Evolutionary conservation across 169 alveolate genomes (phyloP), one percentile per base, ranked within the genome.

Genomic region (Eimeria tenella): DNA sequence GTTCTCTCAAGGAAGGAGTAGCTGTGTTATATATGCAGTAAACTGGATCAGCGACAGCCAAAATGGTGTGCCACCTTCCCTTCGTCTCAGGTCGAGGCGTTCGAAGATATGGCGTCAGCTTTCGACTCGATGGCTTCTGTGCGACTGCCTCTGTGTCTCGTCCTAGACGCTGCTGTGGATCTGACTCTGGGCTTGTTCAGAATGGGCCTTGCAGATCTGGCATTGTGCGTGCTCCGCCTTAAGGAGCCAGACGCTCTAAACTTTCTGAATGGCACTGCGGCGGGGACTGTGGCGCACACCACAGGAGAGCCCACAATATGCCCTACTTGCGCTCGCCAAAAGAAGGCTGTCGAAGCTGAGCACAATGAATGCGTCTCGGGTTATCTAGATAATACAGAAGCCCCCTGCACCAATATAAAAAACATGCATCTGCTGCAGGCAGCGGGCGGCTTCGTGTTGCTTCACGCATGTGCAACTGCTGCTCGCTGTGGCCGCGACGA

Each of bases 381-480:
- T n/a, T 31, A 31, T n/a, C 56, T 50, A 10, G 84, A 74, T 13
- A 74, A 74, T 52, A 2, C 21, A 17, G 68, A 58, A 58, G 19
- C 3, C 68, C 19, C 21, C 68, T 25, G 25, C 63, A 23, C 60
- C 63, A 74, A 7, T 10, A 13, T 74, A 25, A 53, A 74, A 9
- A 74, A 42, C 52, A 31, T 81, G 52, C 89, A 81, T 23, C n/a
- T 55, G 89, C 53, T 81, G 89, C 89, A 81, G 21, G 70, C 89
- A 10, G 73, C 89, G 7, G 70, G 89, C 49, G 73, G 73, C 19
- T 52, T 53, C 71, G 49, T 81, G 71, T 17, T 81, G 31, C 53
- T 81, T 68, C 23, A 81, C 70, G 89, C 89, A 52, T 53, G 52
- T 55, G 89, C 89, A 81, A 31, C 89, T 9, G 89, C 89, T 53